Conservation (phyloP, 257 asterid species). For the Linderniella brevidens region DNA sequence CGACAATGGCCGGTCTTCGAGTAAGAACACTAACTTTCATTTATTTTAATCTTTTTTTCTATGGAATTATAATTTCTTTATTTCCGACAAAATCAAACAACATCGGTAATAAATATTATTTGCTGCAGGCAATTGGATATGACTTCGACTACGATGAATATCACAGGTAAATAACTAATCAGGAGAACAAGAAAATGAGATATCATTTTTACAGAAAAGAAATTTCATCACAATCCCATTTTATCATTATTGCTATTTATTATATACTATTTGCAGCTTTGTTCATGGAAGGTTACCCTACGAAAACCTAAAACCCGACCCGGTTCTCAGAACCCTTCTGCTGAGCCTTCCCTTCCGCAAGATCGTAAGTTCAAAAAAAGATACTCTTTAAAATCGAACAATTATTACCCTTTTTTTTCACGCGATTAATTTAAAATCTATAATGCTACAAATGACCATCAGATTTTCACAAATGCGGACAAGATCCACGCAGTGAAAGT, state of each 20-base stretch:
- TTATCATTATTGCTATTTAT: too few species aligned
- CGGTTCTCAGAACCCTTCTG: conserved; percentile 66
- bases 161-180: conserved; percentile 15
- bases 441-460: neutral
- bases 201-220: too few species aligned
- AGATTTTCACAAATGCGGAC: conserved; percentile 96
- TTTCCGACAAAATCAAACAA: neutral
- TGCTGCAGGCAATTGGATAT: conserved; percentile 80
- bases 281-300: conserved; percentile 96
- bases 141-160: conserved; percentile 93
- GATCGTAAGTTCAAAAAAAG: conserved; percentile 40
- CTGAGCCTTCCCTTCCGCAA: conserved; percentile 55
- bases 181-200: too few species aligned
- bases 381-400: neutral
- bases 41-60: neutral
- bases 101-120: conserved; percentile 6
- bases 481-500: conserved; percentile 66
- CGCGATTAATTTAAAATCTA: neutral
- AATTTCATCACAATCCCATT: too few species aligned
- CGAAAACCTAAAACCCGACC: conserved; percentile 73
- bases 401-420: neutral
- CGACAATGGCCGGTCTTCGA: conserved; percentile 98
- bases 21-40: conserved; percentile 21
- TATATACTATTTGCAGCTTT: conserved; percentile 32
- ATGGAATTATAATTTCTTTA: neutral